Percentiles rank a stretch among this genome's conserved stretches.
phyloP scores from a whole-genome alignment of 306 rosid genomes.

The Glycine soja region DNA sequence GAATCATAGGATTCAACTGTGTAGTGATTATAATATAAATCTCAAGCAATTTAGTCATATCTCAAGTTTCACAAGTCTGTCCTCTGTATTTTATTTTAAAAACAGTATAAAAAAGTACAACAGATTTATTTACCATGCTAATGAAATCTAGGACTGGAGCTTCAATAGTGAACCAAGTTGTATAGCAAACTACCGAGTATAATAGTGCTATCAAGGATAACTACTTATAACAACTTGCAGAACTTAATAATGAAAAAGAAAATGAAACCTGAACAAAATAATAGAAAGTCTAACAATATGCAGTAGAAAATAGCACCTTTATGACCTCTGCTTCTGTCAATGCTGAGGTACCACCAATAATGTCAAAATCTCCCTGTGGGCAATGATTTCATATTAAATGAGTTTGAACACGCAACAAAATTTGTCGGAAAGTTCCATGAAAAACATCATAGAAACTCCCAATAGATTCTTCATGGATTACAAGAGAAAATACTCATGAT shows the following conservation, averaged over 20 bases:
- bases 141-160: constrained; percentile 31
- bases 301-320: constrained; percentile 65
- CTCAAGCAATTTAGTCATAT: neutral
- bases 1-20: neutral
- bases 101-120: neutral
- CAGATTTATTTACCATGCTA: constrained; percentile 18
- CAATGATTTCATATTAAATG: constrained; percentile 41
- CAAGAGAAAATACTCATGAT: neutral
- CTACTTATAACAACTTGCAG: constrained; percentile 14
- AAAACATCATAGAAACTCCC: constrained; percentile 33
- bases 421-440: constrained; percentile 31
- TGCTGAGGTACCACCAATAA: constrained; percentile 85
- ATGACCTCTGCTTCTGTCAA: constrained; percentile 93
- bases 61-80: neutral
- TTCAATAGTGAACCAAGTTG: constrained; percentile 29
- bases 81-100: constrained; percentile 36
- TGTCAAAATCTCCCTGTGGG: constrained; percentile 93
- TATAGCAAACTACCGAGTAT: neutral
- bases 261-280: constrained; percentile 15
- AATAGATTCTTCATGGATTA: constrained; percentile 38
- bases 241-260: constrained; percentile 27
- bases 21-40: constrained; percentile 2
- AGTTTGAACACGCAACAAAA: constrained; percentile 23
- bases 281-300: constrained; percentile 28
- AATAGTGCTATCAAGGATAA: constrained; percentile 22